Conservation (phyloP, 225 moss, liverwort and hornwort genomes). For the Antitrichia curtipendula region DNA sequence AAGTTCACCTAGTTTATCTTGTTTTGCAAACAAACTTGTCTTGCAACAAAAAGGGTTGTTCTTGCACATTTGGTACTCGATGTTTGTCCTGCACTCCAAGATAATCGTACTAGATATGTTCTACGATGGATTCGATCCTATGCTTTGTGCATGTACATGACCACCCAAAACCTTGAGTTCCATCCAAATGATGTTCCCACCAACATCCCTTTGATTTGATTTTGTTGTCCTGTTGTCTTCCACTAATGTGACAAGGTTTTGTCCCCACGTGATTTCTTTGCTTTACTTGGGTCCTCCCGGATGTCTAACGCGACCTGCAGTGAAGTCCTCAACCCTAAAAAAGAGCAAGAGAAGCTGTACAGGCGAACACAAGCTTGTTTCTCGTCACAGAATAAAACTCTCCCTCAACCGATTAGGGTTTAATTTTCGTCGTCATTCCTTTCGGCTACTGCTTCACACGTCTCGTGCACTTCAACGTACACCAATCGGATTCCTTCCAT, state of each 20-base stretch:
- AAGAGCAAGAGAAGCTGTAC: background rate
- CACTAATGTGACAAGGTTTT: background rate
- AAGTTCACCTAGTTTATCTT: background rate
- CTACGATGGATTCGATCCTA: accelerated
- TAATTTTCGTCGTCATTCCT: background rate
- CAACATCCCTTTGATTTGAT: background rate
- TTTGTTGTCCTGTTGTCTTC: background rate
- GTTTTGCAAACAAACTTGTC: background rate
- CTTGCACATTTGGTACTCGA: background rate
- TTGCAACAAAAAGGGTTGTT: background rate
- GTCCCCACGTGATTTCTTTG: background rate
- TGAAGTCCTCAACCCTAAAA: background rate
- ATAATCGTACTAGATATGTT: too few species aligned
- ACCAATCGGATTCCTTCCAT: background rate
- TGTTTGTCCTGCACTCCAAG: too few species aligned
- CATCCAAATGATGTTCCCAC: background rate
- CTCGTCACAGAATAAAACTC: background rate
- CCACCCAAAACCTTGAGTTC: background rate
- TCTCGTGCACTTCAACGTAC: background rate
- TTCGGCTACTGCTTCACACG: background rate
- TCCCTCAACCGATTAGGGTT: background rate
- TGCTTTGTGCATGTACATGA: background rate
- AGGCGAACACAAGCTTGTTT: background rate
- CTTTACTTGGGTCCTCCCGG: background rate
- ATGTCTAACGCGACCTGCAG: background rate